Conservation (phyloP, 2,329 filamentous ascomycete species). For the Phaeophleospora eucalypticola region DNA sequence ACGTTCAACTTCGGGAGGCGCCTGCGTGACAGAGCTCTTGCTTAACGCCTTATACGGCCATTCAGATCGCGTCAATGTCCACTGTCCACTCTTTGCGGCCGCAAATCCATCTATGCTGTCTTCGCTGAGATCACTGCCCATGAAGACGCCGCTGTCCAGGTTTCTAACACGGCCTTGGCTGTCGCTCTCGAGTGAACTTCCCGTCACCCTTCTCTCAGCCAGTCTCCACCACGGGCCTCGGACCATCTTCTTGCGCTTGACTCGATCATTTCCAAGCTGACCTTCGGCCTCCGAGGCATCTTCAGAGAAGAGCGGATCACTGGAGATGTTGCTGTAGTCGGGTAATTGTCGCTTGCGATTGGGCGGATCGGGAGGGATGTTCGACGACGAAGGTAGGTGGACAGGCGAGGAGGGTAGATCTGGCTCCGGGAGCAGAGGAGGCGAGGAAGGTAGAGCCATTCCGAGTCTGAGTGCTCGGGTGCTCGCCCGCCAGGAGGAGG, state of each 20-base stretch:
- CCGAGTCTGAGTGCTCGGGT: constrained; percentile 16
- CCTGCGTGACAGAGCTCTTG: neutral
- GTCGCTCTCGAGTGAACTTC: constrained; percentile 18
- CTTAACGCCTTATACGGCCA: neutral
- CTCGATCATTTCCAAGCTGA: constrained; percentile 55
- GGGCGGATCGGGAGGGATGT: constrained; percentile 7
- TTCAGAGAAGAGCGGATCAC: constrained; percentile 71
- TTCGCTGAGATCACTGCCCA: constrained; percentile 56
- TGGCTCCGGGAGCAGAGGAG: constrained; percentile 24
- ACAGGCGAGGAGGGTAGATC: constrained; percentile 22
- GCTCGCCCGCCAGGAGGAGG: too few species aligned
- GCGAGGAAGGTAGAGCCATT: constrained; percentile 33
- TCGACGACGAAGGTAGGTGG: constrained; percentile 15
- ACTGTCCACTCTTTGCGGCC: neutral
- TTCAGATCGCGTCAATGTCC: neutral
- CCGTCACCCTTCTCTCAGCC: constrained; percentile 17
- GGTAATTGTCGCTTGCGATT: constrained; percentile 30
- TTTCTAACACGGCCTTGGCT: constrained; percentile 47
- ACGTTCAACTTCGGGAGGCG: constrained; percentile 8
- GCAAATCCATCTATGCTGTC: constrained; percentile 1
- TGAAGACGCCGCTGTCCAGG: constrained; percentile 65
- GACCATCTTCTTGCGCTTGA: constrained; percentile 59
- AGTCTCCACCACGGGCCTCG: constrained; percentile 63
- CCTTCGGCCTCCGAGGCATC: constrained; percentile 58
- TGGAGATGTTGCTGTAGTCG: constrained; percentile 47